Conservation (phyloP, 2,329 filamentous ascomycete genomes). For the Nemania abortiva region DNA sequence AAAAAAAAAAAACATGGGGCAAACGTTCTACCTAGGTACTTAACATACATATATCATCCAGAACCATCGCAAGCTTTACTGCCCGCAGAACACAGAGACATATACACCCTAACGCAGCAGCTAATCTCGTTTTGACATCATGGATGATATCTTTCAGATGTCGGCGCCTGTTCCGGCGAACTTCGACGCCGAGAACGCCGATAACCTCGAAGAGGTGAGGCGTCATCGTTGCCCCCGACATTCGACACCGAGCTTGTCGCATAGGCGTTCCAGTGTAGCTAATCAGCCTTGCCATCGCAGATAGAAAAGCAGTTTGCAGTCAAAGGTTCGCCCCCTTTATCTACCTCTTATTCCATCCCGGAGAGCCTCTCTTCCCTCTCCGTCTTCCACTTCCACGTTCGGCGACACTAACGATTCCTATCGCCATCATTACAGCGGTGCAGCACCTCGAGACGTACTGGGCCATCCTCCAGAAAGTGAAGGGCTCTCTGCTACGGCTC, state of each 20-base stretch:
- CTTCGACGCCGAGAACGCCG: conserved; percentile 61
- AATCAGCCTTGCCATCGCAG: conserved; percentile 57
- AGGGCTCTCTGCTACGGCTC: conserved; percentile 87
- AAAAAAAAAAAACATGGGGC: conserved; percentile 21
- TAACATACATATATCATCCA: not conserved
- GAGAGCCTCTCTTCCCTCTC: not conserved
- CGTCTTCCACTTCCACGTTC: not conserved
- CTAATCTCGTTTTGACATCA: conserved; percentile 14
- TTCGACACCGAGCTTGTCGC: conserved; percentile 1
- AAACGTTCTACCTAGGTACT: not conserved
- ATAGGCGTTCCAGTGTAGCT: not conserved
- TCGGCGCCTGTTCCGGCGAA: conserved; percentile 56
- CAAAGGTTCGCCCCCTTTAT: conserved; percentile 71
- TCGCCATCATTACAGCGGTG: conserved; percentile 69
- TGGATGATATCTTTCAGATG: conserved; percentile 48
- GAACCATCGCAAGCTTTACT: conserved; percentile 5
- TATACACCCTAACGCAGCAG: conserved; percentile 1
- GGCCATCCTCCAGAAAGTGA: conserved; percentile 91
- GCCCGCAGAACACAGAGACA: not conserved
- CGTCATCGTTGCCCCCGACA: not conserved
- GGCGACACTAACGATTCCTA: conserved; percentile 11
- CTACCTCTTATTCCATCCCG: not conserved
- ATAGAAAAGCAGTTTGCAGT: conserved; percentile 99
- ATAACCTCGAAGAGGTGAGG: conserved; percentile 51
- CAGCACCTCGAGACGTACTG: conserved; percentile 98